These are phyloP conservation scores for Polytrichum commune DNA, from an alignment of 225 moss, liverwort and hornwort species.

Conservation along the genomic window DNA sequence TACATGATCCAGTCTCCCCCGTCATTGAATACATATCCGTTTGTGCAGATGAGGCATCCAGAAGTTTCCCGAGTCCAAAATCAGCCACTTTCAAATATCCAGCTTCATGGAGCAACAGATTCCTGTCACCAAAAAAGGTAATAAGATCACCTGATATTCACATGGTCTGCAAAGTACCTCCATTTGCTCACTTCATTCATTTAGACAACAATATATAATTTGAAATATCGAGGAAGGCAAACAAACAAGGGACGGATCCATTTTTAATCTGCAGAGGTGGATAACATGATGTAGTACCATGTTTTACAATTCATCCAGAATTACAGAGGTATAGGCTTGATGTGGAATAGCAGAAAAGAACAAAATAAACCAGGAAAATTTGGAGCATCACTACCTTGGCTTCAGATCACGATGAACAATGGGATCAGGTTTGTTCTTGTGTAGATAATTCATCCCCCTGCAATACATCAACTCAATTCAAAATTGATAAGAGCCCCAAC, in stretches of 20 bases:
- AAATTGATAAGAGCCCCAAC: not conserved
- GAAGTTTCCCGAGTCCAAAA: constrained; percentile 58
- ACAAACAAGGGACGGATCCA: too few species aligned
- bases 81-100: constrained; percentile 62
- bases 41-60: constrained; percentile 30
- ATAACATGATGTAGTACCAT: too few species aligned
- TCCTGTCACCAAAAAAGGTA: constrained; percentile 3
- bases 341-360: too few species aligned
- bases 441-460: constrained; percentile 79
- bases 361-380: not conserved
- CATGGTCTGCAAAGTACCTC: too few species aligned
- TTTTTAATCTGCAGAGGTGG: too few species aligned
- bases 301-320: too few species aligned
- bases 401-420: constrained; percentile 75
- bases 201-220: too few species aligned
- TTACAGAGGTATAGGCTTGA: too few species aligned
- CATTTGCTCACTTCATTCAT: too few species aligned
- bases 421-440: constrained; percentile 61
- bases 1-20: constrained; percentile 66
- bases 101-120: constrained; percentile 40
- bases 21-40: constrained; percentile 40
- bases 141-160: not conserved
- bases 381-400: constrained; percentile 36
- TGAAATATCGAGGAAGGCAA: too few species aligned
- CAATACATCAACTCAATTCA: not conserved